phyloP scores from a whole-genome alignment of 768 basidiomycete genomes.

The Tricholoma matsutake region DNA sequence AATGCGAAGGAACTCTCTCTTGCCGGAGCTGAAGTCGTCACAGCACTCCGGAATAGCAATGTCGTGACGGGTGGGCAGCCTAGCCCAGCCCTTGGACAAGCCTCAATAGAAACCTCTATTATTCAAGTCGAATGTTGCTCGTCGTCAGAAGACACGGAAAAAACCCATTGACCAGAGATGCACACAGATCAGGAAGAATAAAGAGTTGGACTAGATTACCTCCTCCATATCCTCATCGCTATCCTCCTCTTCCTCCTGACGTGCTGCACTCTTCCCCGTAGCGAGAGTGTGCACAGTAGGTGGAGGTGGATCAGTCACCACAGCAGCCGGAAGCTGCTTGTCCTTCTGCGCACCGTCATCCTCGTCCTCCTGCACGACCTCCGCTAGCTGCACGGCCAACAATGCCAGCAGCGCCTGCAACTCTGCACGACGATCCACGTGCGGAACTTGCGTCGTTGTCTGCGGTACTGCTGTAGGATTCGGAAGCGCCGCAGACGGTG shows the following conservation, averaged over 20 bases:
- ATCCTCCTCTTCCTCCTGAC: slow-evolving; percentile 23
- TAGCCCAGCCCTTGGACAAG: too few relatives aligned
- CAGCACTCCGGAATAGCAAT: too few relatives aligned
- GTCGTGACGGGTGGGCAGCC: too few relatives aligned
- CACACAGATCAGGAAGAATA: neutral
- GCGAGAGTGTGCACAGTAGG: neutral
- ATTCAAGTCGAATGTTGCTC: too few relatives aligned
- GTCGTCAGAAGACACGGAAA: neutral
- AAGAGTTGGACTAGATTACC: slow-evolving; percentile 28
- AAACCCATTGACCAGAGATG: neutral
- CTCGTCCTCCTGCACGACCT: slow-evolving; percentile 50
- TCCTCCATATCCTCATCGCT: slow-evolving; percentile 47
- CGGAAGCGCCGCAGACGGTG: neutral
- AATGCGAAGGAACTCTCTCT: too few relatives aligned
- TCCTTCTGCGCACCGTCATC: neutral
- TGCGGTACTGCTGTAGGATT: neutral
- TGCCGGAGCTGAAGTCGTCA: too few relatives aligned
- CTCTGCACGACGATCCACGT: slow-evolving; percentile 50
- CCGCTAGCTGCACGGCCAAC: slow-evolving; percentile 68
- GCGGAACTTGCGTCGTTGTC: slow-evolving; percentile 3
- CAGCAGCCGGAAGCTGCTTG: neutral
- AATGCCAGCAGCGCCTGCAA: slow-evolving; percentile 73
- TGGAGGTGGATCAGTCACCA: neutral
- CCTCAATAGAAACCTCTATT: too few relatives aligned
- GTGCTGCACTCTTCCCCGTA: neutral